phyloP scores from a whole-genome alignment of 2,329 filamentous ascomycete genomes.

The Diplodia corticola region DNA sequence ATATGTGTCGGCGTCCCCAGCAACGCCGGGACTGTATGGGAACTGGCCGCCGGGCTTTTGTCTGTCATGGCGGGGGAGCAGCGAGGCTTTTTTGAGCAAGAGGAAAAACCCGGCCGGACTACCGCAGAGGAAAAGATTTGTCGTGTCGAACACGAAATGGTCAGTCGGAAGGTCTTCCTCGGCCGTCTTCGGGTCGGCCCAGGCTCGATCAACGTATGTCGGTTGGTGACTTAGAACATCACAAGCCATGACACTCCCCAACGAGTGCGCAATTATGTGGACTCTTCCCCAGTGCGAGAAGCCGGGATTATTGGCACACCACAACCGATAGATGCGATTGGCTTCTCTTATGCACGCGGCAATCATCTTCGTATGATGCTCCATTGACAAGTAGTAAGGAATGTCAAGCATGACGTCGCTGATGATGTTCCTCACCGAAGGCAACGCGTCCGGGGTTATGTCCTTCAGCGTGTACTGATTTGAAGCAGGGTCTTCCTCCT shows the following conservation, averaged over 20 bases:
- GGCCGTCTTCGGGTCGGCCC: slow-evolving; percentile 35
- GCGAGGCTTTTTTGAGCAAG: slow-evolving; percentile 70
- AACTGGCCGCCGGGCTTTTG: slow-evolving; percentile 73
- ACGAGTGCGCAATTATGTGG: slow-evolving; percentile 88
- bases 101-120: slow-evolving; percentile 93
- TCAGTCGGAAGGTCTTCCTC: slow-evolving; percentile 52
- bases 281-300: slow-evolving; percentile 81
- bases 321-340: slow-evolving; percentile 91
- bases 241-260: slow-evolving; percentile 91
- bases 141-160: slow-evolving; percentile 87
- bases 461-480: slow-evolving; percentile 74
- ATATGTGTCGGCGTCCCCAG: slow-evolving; percentile 77
- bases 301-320: slow-evolving; percentile 89
- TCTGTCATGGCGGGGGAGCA: slow-evolving; percentile 75
- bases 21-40: slow-evolving; percentile 55
- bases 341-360: slow-evolving; percentile 84
- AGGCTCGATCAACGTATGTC: slow-evolving; percentile 59
- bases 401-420: slow-evolving; percentile 98
- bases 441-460: slow-evolving; percentile 87
- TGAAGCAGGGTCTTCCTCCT: slow-evolving; percentile 55
- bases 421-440: slow-evolving; percentile 86
- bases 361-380: slow-evolving; percentile 92
- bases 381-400: slow-evolving; percentile 91
- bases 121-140: slow-evolving; percentile 83
- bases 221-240: slow-evolving; percentile 91